phyloP scores from a whole-genome alignment of 2,329 filamentous ascomycete species.

The Botrytis cinerea region DNA sequence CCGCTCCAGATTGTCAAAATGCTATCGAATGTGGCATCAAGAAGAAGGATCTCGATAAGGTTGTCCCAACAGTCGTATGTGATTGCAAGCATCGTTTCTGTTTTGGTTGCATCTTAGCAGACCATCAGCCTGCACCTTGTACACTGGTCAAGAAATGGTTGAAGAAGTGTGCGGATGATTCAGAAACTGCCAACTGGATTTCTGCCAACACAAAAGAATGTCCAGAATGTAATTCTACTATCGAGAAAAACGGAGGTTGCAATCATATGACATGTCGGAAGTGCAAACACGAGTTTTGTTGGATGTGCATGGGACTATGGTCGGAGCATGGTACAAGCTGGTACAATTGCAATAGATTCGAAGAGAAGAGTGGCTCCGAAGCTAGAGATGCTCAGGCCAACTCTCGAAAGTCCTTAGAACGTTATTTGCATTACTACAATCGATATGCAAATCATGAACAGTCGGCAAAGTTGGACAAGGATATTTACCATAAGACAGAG shows the following conservation, averaged over 20 bases:
- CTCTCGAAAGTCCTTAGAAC: conserved; percentile 84
- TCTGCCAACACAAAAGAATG: conserved; percentile 99
- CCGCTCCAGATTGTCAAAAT: conserved; percentile 94
- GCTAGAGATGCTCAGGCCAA: conserved; percentile 90
- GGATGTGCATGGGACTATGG: conserved; percentile 99
- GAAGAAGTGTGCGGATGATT: conserved; percentile 98
- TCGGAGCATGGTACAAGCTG: conserved; percentile 97
- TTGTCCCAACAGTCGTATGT: conserved; percentile 90
- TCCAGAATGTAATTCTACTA: conserved; percentile 92
- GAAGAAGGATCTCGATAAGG: conserved; percentile 77
- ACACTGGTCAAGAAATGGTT: conserved; percentile 91
- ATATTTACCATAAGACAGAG: conserved; percentile 93
- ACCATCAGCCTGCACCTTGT: conserved; percentile 94
- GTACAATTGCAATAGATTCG: conserved; percentile 98
- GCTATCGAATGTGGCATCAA: conserved; percentile 88
- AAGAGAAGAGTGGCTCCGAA: conserved; percentile 91
- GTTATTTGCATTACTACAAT: conserved; percentile 99
- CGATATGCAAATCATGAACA: conserved; percentile 99
- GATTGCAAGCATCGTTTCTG: conserved; percentile 86
- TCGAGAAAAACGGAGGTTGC: conserved; percentile 97
- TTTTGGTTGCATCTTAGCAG: conserved; percentile 86
- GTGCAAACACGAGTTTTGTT: conserved; percentile 96
- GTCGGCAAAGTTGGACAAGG: conserved; percentile 93
- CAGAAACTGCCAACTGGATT: conserved; percentile 98
- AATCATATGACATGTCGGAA: conserved; percentile 98